Base-by-base conservation (phyloP, 2,329 filamentous ascomycete species). In the Penicillium concentricum region DNA sequence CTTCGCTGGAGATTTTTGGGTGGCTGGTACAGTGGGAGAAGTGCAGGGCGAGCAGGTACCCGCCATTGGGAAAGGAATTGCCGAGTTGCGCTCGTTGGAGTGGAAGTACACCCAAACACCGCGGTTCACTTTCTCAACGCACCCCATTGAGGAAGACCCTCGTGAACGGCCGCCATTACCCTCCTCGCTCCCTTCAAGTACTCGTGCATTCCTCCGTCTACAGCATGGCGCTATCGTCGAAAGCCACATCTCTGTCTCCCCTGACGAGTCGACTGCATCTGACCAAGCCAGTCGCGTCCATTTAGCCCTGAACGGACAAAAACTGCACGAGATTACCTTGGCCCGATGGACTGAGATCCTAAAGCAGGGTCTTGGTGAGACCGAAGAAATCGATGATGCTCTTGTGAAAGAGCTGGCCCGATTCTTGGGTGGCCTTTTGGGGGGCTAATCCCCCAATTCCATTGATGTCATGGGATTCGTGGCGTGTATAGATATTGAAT, bases 21-120 rank as follows among this genome's bases (percentile, higher is more conserved):
- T 76, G 8, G 69, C 74, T 5, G 72, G 77, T 60, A 74, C 71
- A 62, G 77, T 89, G 8, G 82, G 82, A n/a, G 81, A 84, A 3
- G 69, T 76, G 1, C 74, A 74, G 8, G 74, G 76, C 0, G 76
- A 79, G 7, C 43, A 76, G 73, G 59, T 78, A 22, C 76, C 79
- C 0, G 80, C 81, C 49, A 82, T 95, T 37, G 74, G 68, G 37
- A 84, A 85, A 63, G 88, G 88, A 1, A 81, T 87, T 45, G 64
- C 69, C 12, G 73, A 75, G 60, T 72, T 92, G 22, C 80, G 76
- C 68, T 81, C 71, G 41, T 44, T 63, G 53, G 73, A 75, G 66
- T 97, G 92, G 91, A 88, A 88, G 56, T 96, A 88, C 74, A 84
- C 84, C 2, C 92, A 96, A 75, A 96, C 92, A 2, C 92, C 92